Percentiles rank a stretch among this genome's conserved stretches.
Evolutionary conservation across 306 rosid genomes (phyloP).

Genomic region (Lotus japonicus): DNA sequence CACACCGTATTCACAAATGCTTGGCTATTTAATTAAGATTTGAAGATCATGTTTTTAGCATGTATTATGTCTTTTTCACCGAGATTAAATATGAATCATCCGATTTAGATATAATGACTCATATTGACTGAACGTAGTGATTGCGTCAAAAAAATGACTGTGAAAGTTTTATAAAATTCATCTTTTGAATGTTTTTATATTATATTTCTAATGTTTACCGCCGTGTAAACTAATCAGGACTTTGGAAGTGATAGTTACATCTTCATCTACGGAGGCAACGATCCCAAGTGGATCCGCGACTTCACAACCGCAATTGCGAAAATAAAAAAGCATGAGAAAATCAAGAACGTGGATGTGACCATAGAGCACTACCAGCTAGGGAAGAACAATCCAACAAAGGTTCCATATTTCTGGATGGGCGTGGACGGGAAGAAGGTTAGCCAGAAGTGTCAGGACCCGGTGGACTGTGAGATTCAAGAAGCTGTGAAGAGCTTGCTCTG

Average conservation of each 20-base stretch:
- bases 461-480: conserved; percentile 25
- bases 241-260: conserved; percentile 1
- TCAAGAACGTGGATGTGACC: not conserved
- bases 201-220: no score
- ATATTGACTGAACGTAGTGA: no score
- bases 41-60: no score
- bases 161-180: no score
- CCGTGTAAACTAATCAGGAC: no score
- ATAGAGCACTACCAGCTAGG: conserved; percentile 17
- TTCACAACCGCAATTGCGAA: conserved; percentile 1
- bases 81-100: no score
- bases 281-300: conserved; percentile 8
- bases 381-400: not conserved
- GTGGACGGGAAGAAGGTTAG: conserved; percentile 26
- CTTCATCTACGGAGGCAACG: conserved; percentile 29
- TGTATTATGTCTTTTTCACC: no score
- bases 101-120: no score
- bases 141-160: no score
- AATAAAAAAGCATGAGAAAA: not conserved
- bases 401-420: conserved; percentile 29
- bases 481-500: conserved; percentile 19
- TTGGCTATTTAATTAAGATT: no score
- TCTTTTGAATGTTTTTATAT: no score
- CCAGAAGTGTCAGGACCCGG: not conserved
- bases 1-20: no score